Percentiles rank a stretch among this genome's conserved stretches.
Evolutionary conservation across 1,284 basidiomycete species (phyloP).

Genomic region (Melanopsichium pennsylvanicum): DNA sequence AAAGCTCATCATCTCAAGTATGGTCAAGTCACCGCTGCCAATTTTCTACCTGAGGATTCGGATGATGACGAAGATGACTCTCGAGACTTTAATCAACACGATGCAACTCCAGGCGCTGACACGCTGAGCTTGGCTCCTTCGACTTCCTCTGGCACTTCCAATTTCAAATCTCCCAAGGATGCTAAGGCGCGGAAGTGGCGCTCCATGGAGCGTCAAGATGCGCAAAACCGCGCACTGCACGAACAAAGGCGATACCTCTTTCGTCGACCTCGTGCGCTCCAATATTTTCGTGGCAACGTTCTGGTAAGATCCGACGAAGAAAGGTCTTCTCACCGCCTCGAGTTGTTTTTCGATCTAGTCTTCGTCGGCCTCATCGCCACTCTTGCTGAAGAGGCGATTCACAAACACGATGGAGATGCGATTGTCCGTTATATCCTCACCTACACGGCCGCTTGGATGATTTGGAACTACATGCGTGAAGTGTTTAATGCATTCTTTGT

Average conservation of each 20-base stretch:
- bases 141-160: not conserved
- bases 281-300: slow-evolving; percentile 53
- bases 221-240: slow-evolving; percentile 32
- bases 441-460: slow-evolving; percentile 50
- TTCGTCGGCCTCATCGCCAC: slow-evolving; percentile 58
- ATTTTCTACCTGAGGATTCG: slow-evolving; percentile 34
- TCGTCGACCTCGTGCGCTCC: slow-evolving; percentile 51
- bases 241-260: slow-evolving; percentile 49
- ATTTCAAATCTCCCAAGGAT: slow-evolving; percentile 15
- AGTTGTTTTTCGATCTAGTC: slow-evolving; percentile 56
- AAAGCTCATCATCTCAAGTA: slow-evolving; percentile 53
- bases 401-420: slow-evolving; percentile 43
- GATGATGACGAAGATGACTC: slow-evolving; percentile 25
- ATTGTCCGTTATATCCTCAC: slow-evolving; percentile 55
- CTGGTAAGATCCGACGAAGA: slow-evolving; percentile 52
- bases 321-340: slow-evolving; percentile 42
- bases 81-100: not conserved
- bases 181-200: slow-evolving; percentile 35
- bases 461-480: slow-evolving; percentile 58
- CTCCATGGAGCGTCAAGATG: slow-evolving; percentile 28
- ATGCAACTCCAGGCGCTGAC: not conserved
- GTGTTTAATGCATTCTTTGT: slow-evolving; percentile 58
- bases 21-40: slow-evolving; percentile 39
- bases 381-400: slow-evolving; percentile 49
- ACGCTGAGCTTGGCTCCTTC: slow-evolving; percentile 9